Evolutionary conservation across 164 flowering plant genomes (phyloP).

Genomic region (Tinospora cordifolia): DNA sequence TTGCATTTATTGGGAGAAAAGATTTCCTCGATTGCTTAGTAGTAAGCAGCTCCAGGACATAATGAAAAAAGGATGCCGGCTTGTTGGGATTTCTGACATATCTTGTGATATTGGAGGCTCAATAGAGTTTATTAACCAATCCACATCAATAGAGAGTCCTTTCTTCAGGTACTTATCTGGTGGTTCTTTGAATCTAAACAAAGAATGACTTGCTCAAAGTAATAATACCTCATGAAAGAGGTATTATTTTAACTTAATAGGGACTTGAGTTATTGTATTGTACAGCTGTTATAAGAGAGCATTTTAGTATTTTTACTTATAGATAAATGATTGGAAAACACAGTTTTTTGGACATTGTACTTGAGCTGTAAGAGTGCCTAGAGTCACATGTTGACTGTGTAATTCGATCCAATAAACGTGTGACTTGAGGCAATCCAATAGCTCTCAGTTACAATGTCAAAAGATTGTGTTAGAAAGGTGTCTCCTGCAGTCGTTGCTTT

Average conservation of each 20-base stretch:
- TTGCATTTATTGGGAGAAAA: constrained; percentile 97
- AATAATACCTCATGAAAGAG: not conserved
- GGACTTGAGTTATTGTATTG: too few species aligned
- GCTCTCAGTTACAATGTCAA: too few species aligned
- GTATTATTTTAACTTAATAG: not conserved
- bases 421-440: too few species aligned
- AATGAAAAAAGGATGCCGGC: constrained; percentile 55
- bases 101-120: constrained; percentile 97
- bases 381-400: too few species aligned
- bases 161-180: constrained; percentile 67
- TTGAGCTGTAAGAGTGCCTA: too few species aligned
- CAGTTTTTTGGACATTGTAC: too few species aligned
- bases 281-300: too few species aligned
- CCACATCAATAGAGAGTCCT: constrained; percentile 78
- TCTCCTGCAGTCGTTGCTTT: too few species aligned
- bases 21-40: constrained; percentile 82
- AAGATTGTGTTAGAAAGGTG: too few species aligned
- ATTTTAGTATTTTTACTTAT: too few species aligned
- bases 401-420: too few species aligned
- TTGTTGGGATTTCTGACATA: constrained; percentile 85
- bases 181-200: not conserved
- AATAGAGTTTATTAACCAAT: constrained; percentile 78
- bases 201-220: not conserved
- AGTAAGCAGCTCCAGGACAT: constrained; percentile 62
- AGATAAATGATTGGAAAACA: too few species aligned